Evolutionary conservation across 2,329 filamentous ascomycete species (phyloP).

Genomic region (Ophiostoma ulmi): DNA sequence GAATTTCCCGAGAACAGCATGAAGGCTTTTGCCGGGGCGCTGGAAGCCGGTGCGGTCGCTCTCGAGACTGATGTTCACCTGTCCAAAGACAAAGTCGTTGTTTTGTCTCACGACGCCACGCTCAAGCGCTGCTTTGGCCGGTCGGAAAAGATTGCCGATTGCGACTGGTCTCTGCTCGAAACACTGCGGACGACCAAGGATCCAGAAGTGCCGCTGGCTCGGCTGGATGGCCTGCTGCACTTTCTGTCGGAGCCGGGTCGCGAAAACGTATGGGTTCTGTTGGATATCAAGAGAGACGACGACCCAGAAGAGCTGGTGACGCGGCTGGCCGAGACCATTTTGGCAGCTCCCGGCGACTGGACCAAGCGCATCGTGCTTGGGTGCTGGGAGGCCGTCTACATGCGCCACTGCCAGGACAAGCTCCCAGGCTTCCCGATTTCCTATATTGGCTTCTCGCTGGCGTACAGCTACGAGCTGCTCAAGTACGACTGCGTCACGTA

Average conservation of each 20-base stretch:
- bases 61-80: slow-evolving; percentile 87
- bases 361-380: slow-evolving; percentile 69
- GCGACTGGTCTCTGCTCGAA: slow-evolving; percentile 68
- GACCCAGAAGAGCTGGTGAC: slow-evolving; percentile 65
- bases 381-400: slow-evolving; percentile 72
- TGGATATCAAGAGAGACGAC: slow-evolving; percentile 84
- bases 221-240: slow-evolving; percentile 66
- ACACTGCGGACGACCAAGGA: slow-evolving; percentile 61
- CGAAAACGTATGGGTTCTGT: slow-evolving; percentile 69
- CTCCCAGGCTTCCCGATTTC: slow-evolving; percentile 59
- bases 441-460: slow-evolving; percentile 62
- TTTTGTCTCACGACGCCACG: slow-evolving; percentile 76
- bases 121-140: slow-evolving; percentile 77
- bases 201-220: slow-evolving; percentile 63
- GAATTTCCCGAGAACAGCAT: slow-evolving; percentile 82
- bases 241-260: slow-evolving; percentile 61
- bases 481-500: slow-evolving; percentile 51
- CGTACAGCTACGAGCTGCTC: slow-evolving; percentile 68
- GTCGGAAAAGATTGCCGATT: slow-evolving; percentile 67
- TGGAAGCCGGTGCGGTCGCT: slow-evolving; percentile 52
- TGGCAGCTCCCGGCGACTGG: slow-evolving; percentile 58
- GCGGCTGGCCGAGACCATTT: slow-evolving; percentile 60
- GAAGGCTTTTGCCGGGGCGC: slow-evolving; percentile 42
- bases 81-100: slow-evolving; percentile 74
- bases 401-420: slow-evolving; percentile 57